Conservation (phyloP, 805 yeast species). For the Teunomyces tritomae region DNA sequence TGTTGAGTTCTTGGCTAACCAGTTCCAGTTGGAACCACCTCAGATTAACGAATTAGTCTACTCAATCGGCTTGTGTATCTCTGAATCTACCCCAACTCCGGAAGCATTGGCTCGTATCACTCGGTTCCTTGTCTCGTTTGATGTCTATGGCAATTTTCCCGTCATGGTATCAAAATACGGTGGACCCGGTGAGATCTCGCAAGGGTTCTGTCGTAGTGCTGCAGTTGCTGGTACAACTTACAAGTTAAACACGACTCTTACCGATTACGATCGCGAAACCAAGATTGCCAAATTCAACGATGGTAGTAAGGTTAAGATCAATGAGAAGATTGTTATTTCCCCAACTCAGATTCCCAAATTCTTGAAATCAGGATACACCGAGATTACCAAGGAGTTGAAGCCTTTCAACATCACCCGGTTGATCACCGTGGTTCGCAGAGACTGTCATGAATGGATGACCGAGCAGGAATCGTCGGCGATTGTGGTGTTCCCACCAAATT, state of each 20-base stretch:
- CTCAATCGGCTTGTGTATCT: constrained; percentile 78
- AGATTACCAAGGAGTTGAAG: constrained; percentile 42
- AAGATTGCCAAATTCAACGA: constrained; percentile 73
- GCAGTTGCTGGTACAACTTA: constrained; percentile 98
- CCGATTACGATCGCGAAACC: constrained; percentile 60
- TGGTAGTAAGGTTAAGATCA: constrained; percentile 69
- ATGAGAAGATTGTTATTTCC: constrained; percentile 75
- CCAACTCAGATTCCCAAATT: constrained; percentile 60
- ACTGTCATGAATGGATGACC: constrained; percentile 89
- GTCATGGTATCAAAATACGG: constrained; percentile 90
- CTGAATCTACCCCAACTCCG: constrained; percentile 59
- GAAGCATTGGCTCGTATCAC: constrained; percentile 79
- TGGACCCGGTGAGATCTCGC: constrained; percentile 92
- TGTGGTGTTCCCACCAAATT: constrained; percentile 88
- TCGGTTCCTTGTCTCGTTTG: constrained; percentile 79
- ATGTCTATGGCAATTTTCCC: constrained; percentile 93
- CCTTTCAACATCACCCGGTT: constrained; percentile 64
- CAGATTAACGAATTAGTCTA: constrained; percentile 82
- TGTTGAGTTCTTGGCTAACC: constrained; percentile 53
- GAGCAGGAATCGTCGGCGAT: constrained; percentile 81
- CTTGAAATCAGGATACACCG: constrained; percentile 39
- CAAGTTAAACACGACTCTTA: constrained; percentile 68
- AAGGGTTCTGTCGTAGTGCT: constrained; percentile 95
- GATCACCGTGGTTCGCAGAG: constrained; percentile 78
- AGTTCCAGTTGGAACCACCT: constrained; percentile 67